Conservation (phyloP, 129 eudicot genomes). For the Pulicaria dysenterica region DNA sequence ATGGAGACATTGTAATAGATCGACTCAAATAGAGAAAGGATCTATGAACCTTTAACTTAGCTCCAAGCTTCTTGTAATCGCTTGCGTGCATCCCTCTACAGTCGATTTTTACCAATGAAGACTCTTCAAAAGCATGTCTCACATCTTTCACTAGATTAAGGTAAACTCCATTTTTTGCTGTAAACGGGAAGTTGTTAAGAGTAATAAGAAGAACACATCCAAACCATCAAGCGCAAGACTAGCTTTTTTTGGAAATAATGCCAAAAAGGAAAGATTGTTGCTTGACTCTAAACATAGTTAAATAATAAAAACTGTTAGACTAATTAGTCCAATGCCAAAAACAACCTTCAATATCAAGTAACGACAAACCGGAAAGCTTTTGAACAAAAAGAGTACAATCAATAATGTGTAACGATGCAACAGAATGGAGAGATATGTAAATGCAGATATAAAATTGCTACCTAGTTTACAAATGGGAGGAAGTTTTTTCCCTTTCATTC, state of each 20-base stretch:
- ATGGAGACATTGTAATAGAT: neutral
- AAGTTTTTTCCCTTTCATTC: conserved; percentile 76
- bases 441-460: conserved; percentile 23
- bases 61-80: conserved; percentile 96
- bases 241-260: neutral
- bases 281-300: neutral
- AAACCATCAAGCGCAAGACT: conserved; percentile 3
- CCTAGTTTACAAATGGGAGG: conserved; percentile 90
- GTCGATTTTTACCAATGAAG: conserved; percentile 75
- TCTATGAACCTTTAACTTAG: conserved; percentile 73
- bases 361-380: neutral
- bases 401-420: neutral
- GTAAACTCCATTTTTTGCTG: conserved; percentile 94
- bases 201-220: neutral
- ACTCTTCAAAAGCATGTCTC: conserved; percentile 87
- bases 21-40: conserved; percentile 3
- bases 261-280: neutral
- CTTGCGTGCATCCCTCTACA: conserved; percentile 89
- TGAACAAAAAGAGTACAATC: neutral
- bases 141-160: conserved; percentile 76
- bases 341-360: neutral
- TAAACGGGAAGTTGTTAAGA: conserved; percentile 5
- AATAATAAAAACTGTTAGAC: neutral
- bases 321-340: neutral
- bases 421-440: neutral